Evolutionary conservation across 2,329 filamentous ascomycete genomes (phyloP), one percentile per base, ranked within the genome.

Genomic region (Myriosclerotinia curreyana): DNA sequence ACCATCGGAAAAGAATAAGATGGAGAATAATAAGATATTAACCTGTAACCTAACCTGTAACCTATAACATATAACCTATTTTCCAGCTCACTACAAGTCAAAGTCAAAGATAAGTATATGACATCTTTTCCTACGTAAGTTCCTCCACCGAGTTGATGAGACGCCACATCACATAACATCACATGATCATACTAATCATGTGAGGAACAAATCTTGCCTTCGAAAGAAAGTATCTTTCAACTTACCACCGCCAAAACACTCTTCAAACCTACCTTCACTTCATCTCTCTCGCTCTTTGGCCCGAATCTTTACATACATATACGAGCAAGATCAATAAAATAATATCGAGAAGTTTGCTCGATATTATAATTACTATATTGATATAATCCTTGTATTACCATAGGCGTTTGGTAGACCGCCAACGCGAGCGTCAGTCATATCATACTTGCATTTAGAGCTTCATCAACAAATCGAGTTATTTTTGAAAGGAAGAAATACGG

Each of bases 271-370:
- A 36, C 31, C 22, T 25, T 48, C n/a, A 36, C 42, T 56, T 46
- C 40, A 20, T 11, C n/a, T 48, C n/a, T 48, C 31, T 59, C 42
- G 54, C 54, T 36, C 40, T 7, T 38, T 59, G 48, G 55, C 55
- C 20, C 1, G 11, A 20, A 25, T 36, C 5, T 14, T 20, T 4
- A 5, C 7, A 25, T 48, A 17, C 12, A 5, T 6, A 25, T 48
- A 17, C 25, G 6, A 5, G 14, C 15, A 25, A n/a, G 6, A 36
- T 22, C 28, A 12, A 38, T 38, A 22, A 20, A 15, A 42, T 42
- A 22, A 20, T 25, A 38, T 59, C 55, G 55, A 59, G 44, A 59
- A 59, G 55, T 59, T 59, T 17, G 55, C 55, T 48, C 55, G 55
- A 48, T 1, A 11, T 22, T 3, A 12, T 31, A 5, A 31, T 31